phyloP scores from a whole-genome alignment of 805 yeast species.

The Jamesozyma gamospora region DNA sequence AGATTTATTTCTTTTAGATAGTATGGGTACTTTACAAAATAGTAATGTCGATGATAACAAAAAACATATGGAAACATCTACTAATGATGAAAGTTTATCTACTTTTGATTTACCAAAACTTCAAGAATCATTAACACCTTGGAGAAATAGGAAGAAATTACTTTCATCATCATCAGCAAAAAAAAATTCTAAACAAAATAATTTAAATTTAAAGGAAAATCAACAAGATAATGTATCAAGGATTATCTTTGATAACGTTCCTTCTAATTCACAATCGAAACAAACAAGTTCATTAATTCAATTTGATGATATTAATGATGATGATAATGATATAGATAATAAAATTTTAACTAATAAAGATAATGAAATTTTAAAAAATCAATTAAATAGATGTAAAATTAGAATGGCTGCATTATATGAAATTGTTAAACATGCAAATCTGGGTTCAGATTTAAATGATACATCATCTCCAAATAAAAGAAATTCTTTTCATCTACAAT shows the following conservation, averaged over 20 bases:
- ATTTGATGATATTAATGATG: neutral
- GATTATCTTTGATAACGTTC: neutral
- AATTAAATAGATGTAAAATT: conserved; percentile 34
- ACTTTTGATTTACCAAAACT: conserved; percentile 26
- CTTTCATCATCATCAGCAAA: neutral
- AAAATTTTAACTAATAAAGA: conserved; percentile 15
- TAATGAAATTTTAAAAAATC: conserved; percentile 31
- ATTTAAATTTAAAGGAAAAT: neutral
- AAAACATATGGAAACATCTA: neutral
- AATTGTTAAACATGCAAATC: conserved; percentile 16
- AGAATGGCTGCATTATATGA: conserved; percentile 29
- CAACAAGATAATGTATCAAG: neutral
- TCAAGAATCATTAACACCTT: conserved; percentile 30
- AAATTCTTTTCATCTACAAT: conserved; percentile 16
- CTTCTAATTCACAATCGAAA: neutral
- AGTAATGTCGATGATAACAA: neutral
- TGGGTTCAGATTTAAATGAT: conserved; percentile 2
- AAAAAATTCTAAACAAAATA: neutral
- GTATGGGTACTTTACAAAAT: no score
- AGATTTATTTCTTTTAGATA: no score
- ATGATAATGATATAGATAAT: conserved; percentile 1
- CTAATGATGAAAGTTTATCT: conserved; percentile 7
- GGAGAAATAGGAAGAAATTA: conserved; percentile 18
- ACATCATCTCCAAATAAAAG: conserved; percentile 1
- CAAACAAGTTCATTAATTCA: neutral